Evolutionary conservation across 331 rosid genomes (phyloP), one percentile per base, ranked within the genome.

Genomic region (Rosa hybrid): DNA sequence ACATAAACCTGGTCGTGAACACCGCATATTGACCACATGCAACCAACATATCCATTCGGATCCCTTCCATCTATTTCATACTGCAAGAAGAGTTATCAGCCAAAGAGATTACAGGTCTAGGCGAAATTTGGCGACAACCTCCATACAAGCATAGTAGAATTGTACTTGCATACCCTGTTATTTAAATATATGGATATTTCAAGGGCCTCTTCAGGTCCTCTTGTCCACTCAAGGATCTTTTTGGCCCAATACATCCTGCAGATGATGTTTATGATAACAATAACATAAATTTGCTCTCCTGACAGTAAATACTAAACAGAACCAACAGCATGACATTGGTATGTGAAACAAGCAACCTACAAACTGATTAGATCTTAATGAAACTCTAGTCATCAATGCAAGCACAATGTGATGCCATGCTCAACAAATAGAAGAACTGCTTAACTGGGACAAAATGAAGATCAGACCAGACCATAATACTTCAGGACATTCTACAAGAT

Each of bases 11-110:
- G 99, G 90, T 95, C 98, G 65, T 95, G 99, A 71, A 92, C 89
- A 30, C 99, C 98, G 12, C 98, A 91, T 63, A 95, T 87, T 42
- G 99, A 92, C 99, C 98, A 95, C 98, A 95, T 92, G 88, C 98
- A 95, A 72, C 98, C 98, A 21, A 84, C 92, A 6, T 91, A 95
- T 60, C 98, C 98, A 81, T 68, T 92, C 34, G 98, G 98, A 77
- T 95, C 98, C 83, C 98, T 90, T 72, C 98, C 98, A 85, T 95
- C 98, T 12, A 92, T 80, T 86, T 89, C 91, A 80, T 95, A 95
- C 98, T 95, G 93, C 90, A 88, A 18, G 34, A 72, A 38, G 39
- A 7, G 1, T 60, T 4, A 62, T 60, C 2, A 23, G 73, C 18
- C 72, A 89, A 71, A 71, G 39, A 69, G 11, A 69, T 13, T 50